Evolutionary conservation across 805 yeast genomes (phyloP).

Genomic region (Starmerella potacharoeniae): DNA sequence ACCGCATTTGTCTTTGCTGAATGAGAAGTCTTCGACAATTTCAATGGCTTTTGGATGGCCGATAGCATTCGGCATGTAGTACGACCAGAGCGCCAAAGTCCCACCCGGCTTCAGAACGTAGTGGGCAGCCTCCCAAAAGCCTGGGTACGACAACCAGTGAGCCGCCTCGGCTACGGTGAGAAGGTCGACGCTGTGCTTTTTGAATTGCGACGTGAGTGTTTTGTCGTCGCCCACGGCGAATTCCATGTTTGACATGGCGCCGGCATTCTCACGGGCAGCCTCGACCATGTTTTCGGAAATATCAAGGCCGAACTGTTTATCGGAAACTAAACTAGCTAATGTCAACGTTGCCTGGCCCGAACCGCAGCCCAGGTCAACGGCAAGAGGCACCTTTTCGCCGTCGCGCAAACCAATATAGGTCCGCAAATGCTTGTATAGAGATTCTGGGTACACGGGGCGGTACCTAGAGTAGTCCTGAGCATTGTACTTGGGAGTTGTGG

Average conservation of each 20-base stretch:
- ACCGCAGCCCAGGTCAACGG: conserved; percentile 70
- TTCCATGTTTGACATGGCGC: neutral
- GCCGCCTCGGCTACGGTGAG: conserved; percentile 70
- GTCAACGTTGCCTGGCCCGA: conserved; percentile 62
- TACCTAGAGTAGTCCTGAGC: conserved; percentile 43
- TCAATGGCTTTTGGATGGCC: conserved; percentile 44
- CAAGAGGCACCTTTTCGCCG: conserved; percentile 25
- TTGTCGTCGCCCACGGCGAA: conserved; percentile 21
- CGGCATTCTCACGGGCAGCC: conserved; percentile 28
- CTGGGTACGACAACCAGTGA: conserved; percentile 65
- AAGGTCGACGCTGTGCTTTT: conserved; percentile 42
- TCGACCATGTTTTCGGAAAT: conserved; percentile 47
- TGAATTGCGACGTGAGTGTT: conserved; percentile 19
- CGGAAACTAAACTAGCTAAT: conserved; percentile 34
- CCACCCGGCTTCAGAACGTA: conserved; percentile 49
- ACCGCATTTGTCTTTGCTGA: conserved; percentile 35
- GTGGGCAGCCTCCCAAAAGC: conserved; percentile 41
- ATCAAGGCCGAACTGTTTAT: conserved; percentile 50
- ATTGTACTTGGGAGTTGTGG: conserved; percentile 35
- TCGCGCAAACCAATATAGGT: conserved; percentile 26
- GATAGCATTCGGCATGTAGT: conserved; percentile 54
- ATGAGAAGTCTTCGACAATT: conserved; percentile 41
- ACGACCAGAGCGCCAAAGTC: conserved; percentile 69
- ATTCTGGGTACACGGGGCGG: conserved; percentile 57
- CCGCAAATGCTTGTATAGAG: conserved; percentile 36